Evolutionary conservation across 2,329 filamentous ascomycete species (phyloP), one percentile per base, ranked within the genome.

Genomic region (Fusarium algeriense): DNA sequence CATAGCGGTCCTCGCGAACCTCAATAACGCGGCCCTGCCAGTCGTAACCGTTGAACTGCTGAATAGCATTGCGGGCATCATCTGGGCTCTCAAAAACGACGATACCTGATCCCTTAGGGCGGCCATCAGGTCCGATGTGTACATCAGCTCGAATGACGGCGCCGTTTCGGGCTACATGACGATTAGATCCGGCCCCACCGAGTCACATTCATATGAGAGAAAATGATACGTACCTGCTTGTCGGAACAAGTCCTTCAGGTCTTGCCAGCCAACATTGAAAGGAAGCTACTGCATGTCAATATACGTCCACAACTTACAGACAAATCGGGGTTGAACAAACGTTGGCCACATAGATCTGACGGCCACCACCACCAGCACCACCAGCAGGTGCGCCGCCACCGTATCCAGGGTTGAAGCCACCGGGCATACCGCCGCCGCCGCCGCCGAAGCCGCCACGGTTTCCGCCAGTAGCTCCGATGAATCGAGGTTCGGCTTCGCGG

Each of bases 31-130:
- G 92, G 14, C 96, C 96, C 81, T 98, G 95, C 96, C 96, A 99
- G 72, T 99, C 96, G 80, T 97, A 98, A 64, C 96, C 96, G 80
- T 98, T 98, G 87, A 98, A 99, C 75, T 98, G 95, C 78, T 94
- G 91, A 73, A 99, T 99, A 26, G 96, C 96, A 78, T 94, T 97
- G 73, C 94, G 93, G 44, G 96, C 95, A 82, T 99, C 96, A 64
- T 98, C 95, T 3, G 94, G 90, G 63, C 91, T 95, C 81, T 99
- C 96, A 80, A 98, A 99, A 44, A 96, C 94, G 68, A 99, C 96
- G 64, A 98, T 97, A 73, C 96, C 96, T 54, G 96, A 97, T 59
- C 96, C 96, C 85, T 98, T 99, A 52, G 96, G 94, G 71, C 95
- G 91, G 71, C 96, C 95, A 78, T 97, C 95, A 15, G 93, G 93